Evolutionary conservation across 2,329 filamentous ascomycete genomes (phyloP).

Genomic region (Alternaria metachromatica): DNA sequence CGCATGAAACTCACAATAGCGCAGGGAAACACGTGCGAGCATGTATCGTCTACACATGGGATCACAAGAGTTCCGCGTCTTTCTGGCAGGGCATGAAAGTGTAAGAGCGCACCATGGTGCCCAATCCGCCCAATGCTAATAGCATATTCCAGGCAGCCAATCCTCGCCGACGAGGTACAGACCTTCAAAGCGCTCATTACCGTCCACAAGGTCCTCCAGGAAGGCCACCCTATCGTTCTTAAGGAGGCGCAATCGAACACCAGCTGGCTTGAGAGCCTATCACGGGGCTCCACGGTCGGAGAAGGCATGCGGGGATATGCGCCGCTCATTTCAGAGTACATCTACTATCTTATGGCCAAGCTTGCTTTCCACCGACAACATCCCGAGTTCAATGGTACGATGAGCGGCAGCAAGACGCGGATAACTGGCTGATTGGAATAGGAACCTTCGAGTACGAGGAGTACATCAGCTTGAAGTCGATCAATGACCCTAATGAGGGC

Average conservation of each 20-base stretch:
- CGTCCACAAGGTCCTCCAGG: constrained; percentile 95
- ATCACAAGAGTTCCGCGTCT: constrained; percentile 91
- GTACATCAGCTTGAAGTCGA: constrained; percentile 96
- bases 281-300: constrained; percentile 75
- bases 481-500: constrained; percentile 98
- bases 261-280: constrained; percentile 91
- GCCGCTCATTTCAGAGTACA: constrained; percentile 93
- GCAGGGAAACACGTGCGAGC: constrained; percentile 91
- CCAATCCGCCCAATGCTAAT: constrained; percentile 17
- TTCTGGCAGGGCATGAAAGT: constrained; percentile 99
- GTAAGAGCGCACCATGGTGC: constrained; percentile 55
- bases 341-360: constrained; percentile 93
- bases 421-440: constrained; percentile 38
- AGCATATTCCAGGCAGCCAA: constrained; percentile 75
- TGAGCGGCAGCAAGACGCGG: background rate
- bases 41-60: constrained; percentile 99
- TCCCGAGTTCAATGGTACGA: constrained; percentile 89
- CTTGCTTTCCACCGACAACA: constrained; percentile 96
- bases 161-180: constrained; percentile 96
- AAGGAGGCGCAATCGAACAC: constrained; percentile 88
- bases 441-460: constrained; percentile 97
- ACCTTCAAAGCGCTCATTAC: constrained; percentile 99
- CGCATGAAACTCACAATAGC: constrained; percentile 38
- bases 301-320: constrained; percentile 89
- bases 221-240: constrained; percentile 87